Base-by-base conservation (phyloP, 2,329 filamentous ascomycete genomes). In the Arthroderma sp. region DNA sequence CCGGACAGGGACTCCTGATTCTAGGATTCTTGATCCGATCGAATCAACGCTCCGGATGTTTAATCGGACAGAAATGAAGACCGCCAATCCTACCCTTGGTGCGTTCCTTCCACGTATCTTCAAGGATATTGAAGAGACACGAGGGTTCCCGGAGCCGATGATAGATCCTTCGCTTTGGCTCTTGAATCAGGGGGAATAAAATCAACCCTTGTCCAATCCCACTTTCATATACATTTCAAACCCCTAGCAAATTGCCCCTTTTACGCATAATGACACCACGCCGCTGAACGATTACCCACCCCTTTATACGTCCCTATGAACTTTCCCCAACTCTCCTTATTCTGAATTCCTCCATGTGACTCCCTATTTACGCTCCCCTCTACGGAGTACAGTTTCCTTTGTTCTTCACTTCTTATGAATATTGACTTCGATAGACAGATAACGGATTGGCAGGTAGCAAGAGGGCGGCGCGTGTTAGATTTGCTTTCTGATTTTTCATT, bases 101-200 rank as follows among this genome's bases (percentile, higher is more conserved):
- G 39, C 25, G 4, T 55, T 55, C 19, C 54, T 55, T 8, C 54
- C 54, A 7, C 33, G 54, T 11, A 55, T 55, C 37, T 55, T 55
- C 38, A 35, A 35, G n/a, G 54, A 55, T 13, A 37, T 55, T 44
- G 54, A 55, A 33, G 38, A 43, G 7, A 43, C 54, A 7, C 54
- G 39, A 15, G 15, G 3, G 4, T 55, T 55, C 28, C 35, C 38
- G 2, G 54, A 55, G 25, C 38, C 17, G 4, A 41, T 21, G 7
- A 55, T 55, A 33, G 54, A 55, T 23, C 54, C 54, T 6, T 55
- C 54, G 5, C 19, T 43, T 2, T 55, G 54, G 54, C 39, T 55
- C 15, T 35, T 55, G 33, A 54, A 54, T 19, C 38, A 43, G 44
- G 25, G 23, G 21, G 53, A 55, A 15, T 55, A 23, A 55, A 49